phyloP scores from a whole-genome alignment of 306 rosid species.

The Cyclanthera cordifolia region DNA sequence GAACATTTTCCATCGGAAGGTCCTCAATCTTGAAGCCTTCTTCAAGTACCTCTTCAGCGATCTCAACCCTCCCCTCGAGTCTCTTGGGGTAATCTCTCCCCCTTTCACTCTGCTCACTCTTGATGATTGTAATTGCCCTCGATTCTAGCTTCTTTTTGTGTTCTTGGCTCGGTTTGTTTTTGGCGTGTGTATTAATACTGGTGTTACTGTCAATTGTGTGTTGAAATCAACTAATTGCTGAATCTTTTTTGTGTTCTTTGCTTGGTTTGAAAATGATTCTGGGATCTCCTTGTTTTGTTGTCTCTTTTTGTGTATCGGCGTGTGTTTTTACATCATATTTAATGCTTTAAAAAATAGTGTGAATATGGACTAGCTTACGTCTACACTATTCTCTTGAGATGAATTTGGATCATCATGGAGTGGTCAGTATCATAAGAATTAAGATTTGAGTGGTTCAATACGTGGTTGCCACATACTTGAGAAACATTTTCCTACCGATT shows the following conservation, averaged over 20 bases:
- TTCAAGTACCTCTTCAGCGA: constrained; percentile 68
- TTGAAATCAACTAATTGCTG: neutral
- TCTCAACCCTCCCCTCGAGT: constrained; percentile 38
- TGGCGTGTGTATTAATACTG: neutral
- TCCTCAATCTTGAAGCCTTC: constrained; percentile 60
- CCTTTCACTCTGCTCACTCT: neutral
- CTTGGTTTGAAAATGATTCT: neutral
- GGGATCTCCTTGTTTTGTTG: neutral
- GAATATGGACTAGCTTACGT: too few relatives aligned
- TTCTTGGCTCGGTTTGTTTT: neutral
- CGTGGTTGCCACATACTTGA: too few relatives aligned
- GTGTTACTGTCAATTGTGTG: neutral
- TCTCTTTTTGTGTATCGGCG: constrained; percentile 1
- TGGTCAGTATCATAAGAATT: too few relatives aligned
- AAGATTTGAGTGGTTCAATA: too few relatives aligned
- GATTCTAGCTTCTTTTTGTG: neutral
- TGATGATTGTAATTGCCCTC: neutral
- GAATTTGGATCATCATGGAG: too few relatives aligned
- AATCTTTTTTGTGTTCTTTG: neutral
- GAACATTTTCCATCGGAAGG: constrained; percentile 53
- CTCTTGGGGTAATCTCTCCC: constrained; percentile 31
- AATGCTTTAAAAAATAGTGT: too few relatives aligned
- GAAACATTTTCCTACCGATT: too few relatives aligned
- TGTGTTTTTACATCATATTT: neutral
- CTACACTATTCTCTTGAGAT: too few relatives aligned